A percentile compares a stretch with the other conserved stretches of the same genome.
These are phyloP conservation scores for Volvox africanus DNA, from an alignment of 139 green algal species.

Conservation along the genomic window DNA sequence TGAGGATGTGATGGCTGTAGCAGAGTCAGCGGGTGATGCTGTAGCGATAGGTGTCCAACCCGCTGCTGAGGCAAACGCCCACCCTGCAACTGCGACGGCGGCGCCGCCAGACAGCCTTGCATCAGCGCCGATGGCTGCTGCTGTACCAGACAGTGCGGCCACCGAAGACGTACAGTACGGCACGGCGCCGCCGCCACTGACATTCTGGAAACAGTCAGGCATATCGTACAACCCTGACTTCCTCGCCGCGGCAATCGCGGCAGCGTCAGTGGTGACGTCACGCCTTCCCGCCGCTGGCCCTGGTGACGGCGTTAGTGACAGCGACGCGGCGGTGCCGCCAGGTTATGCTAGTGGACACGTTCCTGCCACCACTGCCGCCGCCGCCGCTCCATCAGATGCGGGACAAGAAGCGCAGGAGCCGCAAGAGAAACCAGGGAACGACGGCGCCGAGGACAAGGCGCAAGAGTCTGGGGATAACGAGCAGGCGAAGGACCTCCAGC, in stretches of 20 bases:
- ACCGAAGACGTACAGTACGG: not conserved
- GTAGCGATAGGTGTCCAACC: too few species aligned
- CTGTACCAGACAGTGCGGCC: not conserved
- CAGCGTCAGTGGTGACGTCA: not conserved
- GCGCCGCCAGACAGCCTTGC: too few species aligned
- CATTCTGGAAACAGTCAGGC: not conserved
- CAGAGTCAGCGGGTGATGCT: too few species aligned
- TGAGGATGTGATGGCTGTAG: too few species aligned
- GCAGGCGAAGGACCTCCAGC: not conserved
- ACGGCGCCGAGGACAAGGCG: too few species aligned
- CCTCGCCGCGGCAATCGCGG: conserved; percentile 9
- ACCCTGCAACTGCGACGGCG: too few species aligned
- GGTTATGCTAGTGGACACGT: too few species aligned
- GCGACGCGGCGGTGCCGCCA: not conserved
- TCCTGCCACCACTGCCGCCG: too few species aligned
- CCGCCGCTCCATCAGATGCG: not conserved
- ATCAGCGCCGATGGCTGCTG: too few species aligned
- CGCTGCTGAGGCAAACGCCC: too few species aligned
- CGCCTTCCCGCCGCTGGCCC: not conserved
- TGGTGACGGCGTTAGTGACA: conserved; percentile 1
- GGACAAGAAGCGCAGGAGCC: not conserved
- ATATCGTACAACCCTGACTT: conserved; percentile 16
- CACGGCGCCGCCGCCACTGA: not conserved
- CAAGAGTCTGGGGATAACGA: not conserved
- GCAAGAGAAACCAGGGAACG: not conserved